Evolutionary conservation across 1,284 basidiomycete species (phyloP), one percentile per base, ranked within the genome.

Genomic region (Ustilago tritici): DNA sequence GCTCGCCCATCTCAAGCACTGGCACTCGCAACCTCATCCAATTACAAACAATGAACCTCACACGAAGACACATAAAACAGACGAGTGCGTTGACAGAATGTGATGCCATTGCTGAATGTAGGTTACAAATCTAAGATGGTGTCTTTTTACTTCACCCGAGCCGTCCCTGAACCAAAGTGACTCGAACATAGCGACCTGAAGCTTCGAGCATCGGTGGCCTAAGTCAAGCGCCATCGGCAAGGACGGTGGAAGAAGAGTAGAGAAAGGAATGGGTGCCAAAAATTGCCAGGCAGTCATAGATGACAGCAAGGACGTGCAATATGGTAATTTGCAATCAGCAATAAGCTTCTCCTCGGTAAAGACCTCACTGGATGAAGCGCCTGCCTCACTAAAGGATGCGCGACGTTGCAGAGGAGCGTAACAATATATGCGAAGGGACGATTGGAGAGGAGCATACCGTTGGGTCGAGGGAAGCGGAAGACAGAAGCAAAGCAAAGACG

Each of bases 261-360:
- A 50, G 28, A 32, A 46, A 19, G 54, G 19, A 61, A 68, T 41
- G 70, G 65, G 70, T 73, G 70, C 67, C 77, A 82, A 82, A 82
- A 82, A 82, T 82, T 82, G 81, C 79, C 76, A 80, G 70, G 64
- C 64, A 56, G 68, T 81, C 79, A 76, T 78, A 55, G 75, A 75
- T 71, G 68, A 79, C 79, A 77, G 72, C 63, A 78, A 78, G 80
- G 79, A 82, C 81, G 81, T 68, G 71, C 68, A 76, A 76, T 79
- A 79, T 82, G 78, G 78, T 82, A 78, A 79, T 82, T 82, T 82
- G 81, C 81, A 80, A 82, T 82, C 78, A 82, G 81, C 81, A 82
- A 78, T 81, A 76, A 75, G 76, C 79, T 82, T 81, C 75, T 78
- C 78, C 81, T 82, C 81, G 79, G 81, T 81, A 78, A 70, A 76